These are phyloP conservation scores for Vicia villosa DNA, from an alignment of 306 rosid species.

Conservation along the genomic window DNA sequence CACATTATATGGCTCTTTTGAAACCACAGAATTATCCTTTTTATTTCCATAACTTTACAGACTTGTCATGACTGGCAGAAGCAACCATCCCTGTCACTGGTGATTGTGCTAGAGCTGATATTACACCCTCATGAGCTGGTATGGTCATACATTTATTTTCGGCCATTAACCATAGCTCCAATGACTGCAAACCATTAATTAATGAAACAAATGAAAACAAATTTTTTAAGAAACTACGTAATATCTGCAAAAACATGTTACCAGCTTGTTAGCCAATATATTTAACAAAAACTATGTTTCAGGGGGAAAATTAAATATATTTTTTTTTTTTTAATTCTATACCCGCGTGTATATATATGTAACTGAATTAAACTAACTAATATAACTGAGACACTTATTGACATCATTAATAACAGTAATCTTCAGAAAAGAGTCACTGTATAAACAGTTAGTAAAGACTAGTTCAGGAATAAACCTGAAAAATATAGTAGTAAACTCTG, in stretches of 20 bases:
- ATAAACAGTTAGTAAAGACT: neutral
- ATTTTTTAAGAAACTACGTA: slow-evolving; percentile 17
- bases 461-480: neutral
- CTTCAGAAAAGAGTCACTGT: neutral
- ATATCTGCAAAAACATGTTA: slow-evolving; percentile 9
- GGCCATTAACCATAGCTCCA: slow-evolving; percentile 88
- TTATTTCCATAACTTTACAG: slow-evolving; percentile 90
- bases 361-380: slow-evolving; percentile 1
- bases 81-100: slow-evolving; percentile 85
- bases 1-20: slow-evolving; percentile 36
- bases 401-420: neutral
- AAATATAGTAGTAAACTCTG: slow-evolving; percentile 2
- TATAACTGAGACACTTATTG: neutral
- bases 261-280: too few species aligned
- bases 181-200: slow-evolving; percentile 58
- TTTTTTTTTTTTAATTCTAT: too few species aligned
- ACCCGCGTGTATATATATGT: neutral
- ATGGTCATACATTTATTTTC: slow-evolving; percentile 81
- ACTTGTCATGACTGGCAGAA: slow-evolving; percentile 84
- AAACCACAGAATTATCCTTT: slow-evolving; percentile 31
- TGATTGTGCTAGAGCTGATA: slow-evolving; percentile 85
- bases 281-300: too few species aligned
- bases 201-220: slow-evolving; percentile 29
- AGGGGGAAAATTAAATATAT: too few species aligned
- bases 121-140: slow-evolving; percentile 73